phyloP scores from a whole-genome alignment of 768 basidiomycete genomes.

The Mrakia gelida region DNA sequence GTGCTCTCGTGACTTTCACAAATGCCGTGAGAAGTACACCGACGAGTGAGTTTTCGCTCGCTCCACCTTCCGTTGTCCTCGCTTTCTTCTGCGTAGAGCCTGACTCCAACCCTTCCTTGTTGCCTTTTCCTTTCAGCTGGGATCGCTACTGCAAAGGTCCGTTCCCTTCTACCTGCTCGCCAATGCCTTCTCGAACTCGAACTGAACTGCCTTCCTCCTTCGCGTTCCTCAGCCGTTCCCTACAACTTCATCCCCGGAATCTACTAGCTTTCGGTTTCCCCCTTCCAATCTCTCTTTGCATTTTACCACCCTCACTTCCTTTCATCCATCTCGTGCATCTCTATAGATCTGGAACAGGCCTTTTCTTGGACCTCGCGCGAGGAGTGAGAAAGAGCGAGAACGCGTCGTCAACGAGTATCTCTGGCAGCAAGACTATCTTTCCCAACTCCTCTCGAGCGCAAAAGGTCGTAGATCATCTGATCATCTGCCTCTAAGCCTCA shows the following conservation, averaged over 20 bases:
- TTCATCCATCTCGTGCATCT: background rate
- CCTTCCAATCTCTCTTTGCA: too few relatives aligned
- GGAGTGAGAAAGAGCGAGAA: too few relatives aligned
- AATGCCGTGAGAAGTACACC: constrained; percentile 86
- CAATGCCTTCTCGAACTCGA: background rate
- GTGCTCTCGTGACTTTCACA: constrained; percentile 88
- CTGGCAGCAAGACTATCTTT: too few relatives aligned
- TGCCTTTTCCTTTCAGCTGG: background rate
- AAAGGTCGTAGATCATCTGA: too few relatives aligned
- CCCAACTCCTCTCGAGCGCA: too few relatives aligned
- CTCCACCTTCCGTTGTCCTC: too few relatives aligned
- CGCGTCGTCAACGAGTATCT: too few relatives aligned
- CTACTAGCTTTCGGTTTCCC: background rate
- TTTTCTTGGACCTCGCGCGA: too few relatives aligned
- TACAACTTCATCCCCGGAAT: background rate
- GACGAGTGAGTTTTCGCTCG: background rate
- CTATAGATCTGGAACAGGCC: too few relatives aligned
- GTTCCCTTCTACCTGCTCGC: background rate
- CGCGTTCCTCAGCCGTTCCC: background rate
- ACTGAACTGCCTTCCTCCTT: background rate
- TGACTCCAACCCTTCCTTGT: background rate
- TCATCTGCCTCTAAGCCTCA: too few relatives aligned
- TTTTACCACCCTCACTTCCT: background rate
- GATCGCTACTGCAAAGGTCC: background rate
- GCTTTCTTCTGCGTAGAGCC: background rate